These are phyloP conservation scores for Trichoderma virens DNA, from an alignment of 495 filamentous ascomycete species.

Conservation along the genomic window DNA sequence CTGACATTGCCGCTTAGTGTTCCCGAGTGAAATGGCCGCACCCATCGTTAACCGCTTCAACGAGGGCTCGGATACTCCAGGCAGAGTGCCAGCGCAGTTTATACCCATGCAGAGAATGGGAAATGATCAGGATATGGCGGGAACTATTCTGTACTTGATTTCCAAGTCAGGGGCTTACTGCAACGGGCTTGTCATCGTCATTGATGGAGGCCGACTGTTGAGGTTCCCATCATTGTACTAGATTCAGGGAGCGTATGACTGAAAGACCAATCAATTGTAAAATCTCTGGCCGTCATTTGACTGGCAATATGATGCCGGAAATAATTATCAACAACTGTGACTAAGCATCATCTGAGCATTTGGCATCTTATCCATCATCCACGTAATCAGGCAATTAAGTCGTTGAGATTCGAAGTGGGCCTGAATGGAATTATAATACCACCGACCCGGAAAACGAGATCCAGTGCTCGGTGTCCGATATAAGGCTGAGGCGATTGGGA, in stretches of 20 bases:
- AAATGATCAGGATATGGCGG: constrained; percentile 49
- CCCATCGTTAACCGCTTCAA: constrained; percentile 35
- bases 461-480: background rate
- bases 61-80: constrained; percentile 11
- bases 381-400: background rate
- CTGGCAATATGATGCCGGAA: too few relatives aligned
- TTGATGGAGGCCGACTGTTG: constrained; percentile 54
- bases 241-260: background rate
- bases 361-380: too few relatives aligned
- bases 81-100: constrained; percentile 18
- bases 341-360: too few relatives aligned
- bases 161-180: constrained; percentile 56
- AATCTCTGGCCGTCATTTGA: background rate
- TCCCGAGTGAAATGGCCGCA: constrained; percentile 56
- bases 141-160: constrained; percentile 52
- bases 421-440: background rate
- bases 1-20: constrained; percentile 33
- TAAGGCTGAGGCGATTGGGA: background rate
- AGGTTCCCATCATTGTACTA: constrained; percentile 49
- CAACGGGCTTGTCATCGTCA: constrained; percentile 51
- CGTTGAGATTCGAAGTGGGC: background rate
- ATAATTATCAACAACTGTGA: too few relatives aligned
- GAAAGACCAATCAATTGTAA: background rate
- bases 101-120: constrained; percentile 31
- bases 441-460: background rate